phyloP scores from a whole-genome alignment of 805 yeast genomes.

The Candida endomychidarum region DNA sequence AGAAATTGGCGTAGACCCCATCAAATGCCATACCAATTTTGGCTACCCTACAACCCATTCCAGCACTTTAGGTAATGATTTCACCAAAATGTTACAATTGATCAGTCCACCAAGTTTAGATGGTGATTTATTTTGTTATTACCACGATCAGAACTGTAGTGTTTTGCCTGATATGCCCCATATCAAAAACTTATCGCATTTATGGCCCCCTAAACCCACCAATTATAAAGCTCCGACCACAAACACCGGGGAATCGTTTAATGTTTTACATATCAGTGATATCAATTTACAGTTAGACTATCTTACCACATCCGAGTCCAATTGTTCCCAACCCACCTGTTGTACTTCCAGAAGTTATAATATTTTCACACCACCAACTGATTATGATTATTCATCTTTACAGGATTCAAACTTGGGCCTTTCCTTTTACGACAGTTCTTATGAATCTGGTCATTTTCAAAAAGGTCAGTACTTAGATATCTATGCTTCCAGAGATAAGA shows the following conservation, averaged over 20 bases:
- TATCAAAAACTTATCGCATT: slow-evolving; percentile 25
- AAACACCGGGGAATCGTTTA: slow-evolving; percentile 37
- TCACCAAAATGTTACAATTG: slow-evolving; percentile 48
- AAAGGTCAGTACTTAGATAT: slow-evolving; percentile 27
- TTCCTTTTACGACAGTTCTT: slow-evolving; percentile 27
- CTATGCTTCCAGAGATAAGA: slow-evolving; percentile 13
- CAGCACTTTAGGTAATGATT: slow-evolving; percentile 28
- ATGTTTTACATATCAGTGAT: slow-evolving; percentile 65
- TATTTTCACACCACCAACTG: slow-evolving; percentile 18
- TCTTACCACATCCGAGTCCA: slow-evolving; percentile 52
- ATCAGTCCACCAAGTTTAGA: slow-evolving; percentile 55
- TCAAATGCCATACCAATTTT: slow-evolving; percentile 20
- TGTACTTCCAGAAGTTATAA: slow-evolving; percentile 55
- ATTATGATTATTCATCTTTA: slow-evolving; percentile 29
- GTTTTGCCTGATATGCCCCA: slow-evolving; percentile 45
- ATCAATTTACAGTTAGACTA: slow-evolving; percentile 59
- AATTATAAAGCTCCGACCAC: slow-evolving; percentile 22
- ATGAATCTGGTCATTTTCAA: slow-evolving; percentile 23
- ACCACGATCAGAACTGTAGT: slow-evolving; percentile 48
- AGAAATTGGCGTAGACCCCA: slow-evolving; percentile 35
- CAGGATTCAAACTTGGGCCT: slow-evolving; percentile 16
- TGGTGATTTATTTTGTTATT: slow-evolving; percentile 41
- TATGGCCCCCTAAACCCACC: slow-evolving; percentile 37
- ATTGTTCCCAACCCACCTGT: slow-evolving; percentile 56
- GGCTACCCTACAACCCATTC: slow-evolving; percentile 32